These are phyloP conservation scores for Colletotrichum euphorbiae DNA, from an alignment of 2,329 filamentous ascomycete genomes.

Conservation along the genomic window DNA sequence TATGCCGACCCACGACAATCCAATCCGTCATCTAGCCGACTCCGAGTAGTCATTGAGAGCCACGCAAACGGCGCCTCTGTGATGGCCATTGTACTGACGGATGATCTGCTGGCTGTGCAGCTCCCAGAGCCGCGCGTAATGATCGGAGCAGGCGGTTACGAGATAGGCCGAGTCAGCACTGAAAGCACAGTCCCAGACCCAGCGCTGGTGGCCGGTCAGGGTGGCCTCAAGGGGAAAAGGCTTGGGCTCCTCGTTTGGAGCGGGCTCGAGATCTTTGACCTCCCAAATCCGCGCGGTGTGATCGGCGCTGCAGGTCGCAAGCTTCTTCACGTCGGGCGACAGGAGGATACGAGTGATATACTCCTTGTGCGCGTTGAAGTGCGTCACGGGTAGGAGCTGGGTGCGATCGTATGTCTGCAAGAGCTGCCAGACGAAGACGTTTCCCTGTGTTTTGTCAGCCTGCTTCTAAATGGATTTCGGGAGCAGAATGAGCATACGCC, in stretches of 20 bases:
- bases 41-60: slow-evolving; percentile 88
- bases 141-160: slow-evolving; percentile 92
- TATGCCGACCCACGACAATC: slow-evolving; percentile 3
- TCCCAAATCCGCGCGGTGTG: slow-evolving; percentile 98
- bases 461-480: background rate
- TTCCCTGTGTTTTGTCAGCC: slow-evolving; percentile 71
- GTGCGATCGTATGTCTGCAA: slow-evolving; percentile 85
- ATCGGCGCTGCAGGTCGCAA: slow-evolving; percentile 93
- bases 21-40: slow-evolving; percentile 49
- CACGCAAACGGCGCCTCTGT: slow-evolving; percentile 91
- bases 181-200: slow-evolving; percentile 98
- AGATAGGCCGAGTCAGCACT: slow-evolving; percentile 93
- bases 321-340: slow-evolving; percentile 92
- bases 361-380: slow-evolving; percentile 90
- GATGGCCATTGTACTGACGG: slow-evolving; percentile 94
- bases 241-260: slow-evolving; percentile 55
- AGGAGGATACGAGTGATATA: slow-evolving; percentile 94
- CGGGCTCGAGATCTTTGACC: slow-evolving; percentile 75
- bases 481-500: slow-evolving; percentile 64
- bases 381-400: slow-evolving; percentile 85
- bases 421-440: slow-evolving; percentile 97
- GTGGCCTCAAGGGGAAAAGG: slow-evolving; percentile 87
- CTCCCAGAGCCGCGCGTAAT: slow-evolving; percentile 94
- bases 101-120: slow-evolving; percentile 88
- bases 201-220: slow-evolving; percentile 89